phyloP scores from a whole-genome alignment of 192 early-diverging fungal genomes.

The Thamnidium elegans region DNA sequence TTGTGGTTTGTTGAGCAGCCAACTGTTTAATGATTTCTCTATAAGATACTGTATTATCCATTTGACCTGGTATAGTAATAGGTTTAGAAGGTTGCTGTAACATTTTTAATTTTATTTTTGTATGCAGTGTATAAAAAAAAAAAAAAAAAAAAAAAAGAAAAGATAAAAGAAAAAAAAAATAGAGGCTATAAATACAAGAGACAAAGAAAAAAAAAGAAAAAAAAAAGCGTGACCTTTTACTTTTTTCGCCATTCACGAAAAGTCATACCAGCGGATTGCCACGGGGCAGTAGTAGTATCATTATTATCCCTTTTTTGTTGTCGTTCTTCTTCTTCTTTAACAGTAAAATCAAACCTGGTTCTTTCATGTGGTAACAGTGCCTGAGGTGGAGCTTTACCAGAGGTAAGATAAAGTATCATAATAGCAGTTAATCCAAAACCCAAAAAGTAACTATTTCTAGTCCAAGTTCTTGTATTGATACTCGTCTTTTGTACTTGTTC shows the following conservation, averaged over 20 bases:
- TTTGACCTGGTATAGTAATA: slow-evolving; percentile 8
- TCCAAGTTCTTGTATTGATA: slow-evolving; percentile 12
- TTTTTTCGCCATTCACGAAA: slow-evolving; percentile 18
- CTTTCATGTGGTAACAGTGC: neutral
- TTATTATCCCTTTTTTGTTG: neutral
- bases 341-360: neutral
- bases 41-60: slow-evolving; percentile 17
- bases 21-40: slow-evolving; percentile 35
- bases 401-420: neutral
- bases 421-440: neutral
- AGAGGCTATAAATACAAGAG: too few species aligned
- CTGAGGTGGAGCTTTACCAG: neutral
- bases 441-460: neutral
- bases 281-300: neutral
- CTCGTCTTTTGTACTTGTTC: neutral
- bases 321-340: neutral
- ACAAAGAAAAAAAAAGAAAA: neutral
- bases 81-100: slow-evolving; percentile 9
- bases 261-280: slow-evolving; percentile 6
- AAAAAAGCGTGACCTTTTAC: neutral
- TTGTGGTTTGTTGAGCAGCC: slow-evolving; percentile 25
- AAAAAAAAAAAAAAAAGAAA: neutral
- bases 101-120: neutral
- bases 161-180: neutral
- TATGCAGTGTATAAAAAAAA: neutral